Evolutionary conservation across 495 filamentous ascomycete species (phyloP), one percentile per base, ranked within the genome.

Genomic region (Aspergillus campestris): DNA sequence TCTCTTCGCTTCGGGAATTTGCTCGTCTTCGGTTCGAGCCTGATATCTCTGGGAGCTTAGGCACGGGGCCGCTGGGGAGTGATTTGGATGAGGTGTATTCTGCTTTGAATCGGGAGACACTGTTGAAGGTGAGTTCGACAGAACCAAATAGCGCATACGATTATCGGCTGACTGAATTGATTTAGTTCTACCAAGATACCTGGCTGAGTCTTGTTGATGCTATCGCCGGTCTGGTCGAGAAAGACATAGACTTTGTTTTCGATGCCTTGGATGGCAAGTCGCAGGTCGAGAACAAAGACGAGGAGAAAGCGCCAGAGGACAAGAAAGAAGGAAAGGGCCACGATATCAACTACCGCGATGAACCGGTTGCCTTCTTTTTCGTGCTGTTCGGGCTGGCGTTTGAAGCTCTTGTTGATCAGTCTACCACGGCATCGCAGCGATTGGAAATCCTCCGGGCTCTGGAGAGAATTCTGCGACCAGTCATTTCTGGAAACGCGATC

Each of bases 331-430:
- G 69, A 4, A 73, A 73, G 48, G 76, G 79, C 10, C 67, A 73
- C 42, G 84, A 88, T 52, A 97, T 99, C 63, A 95, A 96, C 57
- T 97, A 97, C 57, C 87, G 92, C 13, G 91, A 96, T 58, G 94
- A 99, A 59, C 92, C 92, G 0, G 89, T 96, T 11, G 92, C 92
- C 1, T 99, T 99, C 73, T 99, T 99, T 67, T 99, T 99, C 54
- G 89, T 99, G 8, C 75, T 99, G 1, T 99, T 96, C 56, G 92
- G 92, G 18, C 83, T 99, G 45, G 89, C 89, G 0, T 95, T 97
- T 51, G 92, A 99, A 64, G 90, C 94, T 24, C 75, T 99, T 34
- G 90, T 87, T 11, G 86, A 84, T 6, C 81, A 88, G 45, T 80
- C 83, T 9, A 83, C 80, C 36, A 78, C 79, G 0, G 69, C 87